A percentile compares a stretch with the other conserved stretches of the same genome.
phyloP scores from a whole-genome alignment of 306 rosid species.

The Cucumis melo region DNA sequence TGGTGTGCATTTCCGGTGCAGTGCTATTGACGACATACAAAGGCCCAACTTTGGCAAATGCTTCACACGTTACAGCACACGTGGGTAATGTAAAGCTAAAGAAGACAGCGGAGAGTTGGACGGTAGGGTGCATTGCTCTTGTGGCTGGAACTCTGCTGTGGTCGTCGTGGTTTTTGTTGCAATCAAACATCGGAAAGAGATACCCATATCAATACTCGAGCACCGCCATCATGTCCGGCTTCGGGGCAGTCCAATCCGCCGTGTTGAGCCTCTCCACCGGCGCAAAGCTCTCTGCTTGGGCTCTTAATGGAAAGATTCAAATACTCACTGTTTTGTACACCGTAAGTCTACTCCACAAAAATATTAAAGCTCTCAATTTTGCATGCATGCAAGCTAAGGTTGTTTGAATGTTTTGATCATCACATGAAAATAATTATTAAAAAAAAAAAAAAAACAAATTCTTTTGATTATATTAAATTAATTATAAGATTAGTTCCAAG shows the following conservation, averaged over 20 bases:
- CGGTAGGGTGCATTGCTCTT: slow-evolving; percentile 54
- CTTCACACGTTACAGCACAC: slow-evolving; percentile 10
- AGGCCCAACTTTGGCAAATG: slow-evolving; percentile 40
- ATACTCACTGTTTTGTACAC: slow-evolving; percentile 43
- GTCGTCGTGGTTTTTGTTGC: slow-evolving; percentile 81
- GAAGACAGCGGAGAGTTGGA: slow-evolving; percentile 39
- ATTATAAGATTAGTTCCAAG: too few species aligned
- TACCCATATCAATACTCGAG: slow-evolving; percentile 76
- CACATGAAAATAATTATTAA: too few species aligned
- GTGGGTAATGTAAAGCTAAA: slow-evolving; percentile 12
- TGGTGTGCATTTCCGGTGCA: slow-evolving; percentile 66
- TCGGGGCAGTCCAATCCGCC: slow-evolving; percentile 76
- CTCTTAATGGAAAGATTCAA: slow-evolving; percentile 49
- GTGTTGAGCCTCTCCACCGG: slow-evolving; percentile 36
- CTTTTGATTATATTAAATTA: too few species aligned
- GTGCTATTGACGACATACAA: slow-evolving; percentile 43
- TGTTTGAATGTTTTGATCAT: background rate
- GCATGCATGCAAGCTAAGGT: background rate
- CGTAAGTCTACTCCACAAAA: slow-evolving; percentile 35
- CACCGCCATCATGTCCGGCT: slow-evolving; percentile 77
- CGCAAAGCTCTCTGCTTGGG: slow-evolving; percentile 45
- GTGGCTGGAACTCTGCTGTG: slow-evolving; percentile 50
- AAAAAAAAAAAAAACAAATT: too few species aligned
- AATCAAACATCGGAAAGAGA: slow-evolving; percentile 52
- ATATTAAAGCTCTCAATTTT: background rate